Base-by-base conservation (phyloP, 73 alveolate genomes). In the Paramecium caudatum region DNA sequence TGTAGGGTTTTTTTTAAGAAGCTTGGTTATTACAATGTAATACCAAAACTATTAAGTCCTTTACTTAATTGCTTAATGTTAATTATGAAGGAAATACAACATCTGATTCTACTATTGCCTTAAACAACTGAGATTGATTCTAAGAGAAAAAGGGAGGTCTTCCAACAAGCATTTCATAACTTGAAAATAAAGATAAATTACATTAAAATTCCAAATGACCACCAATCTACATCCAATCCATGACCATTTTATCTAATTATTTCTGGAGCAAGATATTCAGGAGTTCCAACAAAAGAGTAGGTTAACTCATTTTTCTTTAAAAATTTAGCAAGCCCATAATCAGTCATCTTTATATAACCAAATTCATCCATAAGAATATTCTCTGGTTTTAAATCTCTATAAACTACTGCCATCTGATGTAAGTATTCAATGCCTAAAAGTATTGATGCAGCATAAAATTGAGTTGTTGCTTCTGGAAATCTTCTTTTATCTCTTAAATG, bases 161-260 rank as follows among this genome's bases (percentile, higher is more conserved):
- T 3, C 99, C 99, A 15, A 96, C 98, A 33, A 97, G 93, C 99
- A 98, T 96, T 90, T 98, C 99, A 91, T 98, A 98, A 90, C 61
- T 63, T n/a, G 83, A 82, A 17, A 48, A 88, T 21, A 90, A 50
- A 45, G 90, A 36, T 15, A 0, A 0, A 12, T 80, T 80, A 80
- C 90, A 86, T 86, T 37, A 86, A 65, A 15, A 95, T 91, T 21
- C 98, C 98, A 9, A 95, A 48, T n/a, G 95, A 88, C 98, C 98
- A 95, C 90, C 91, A 94, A 70, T 95, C 98, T 19, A 91, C 95
- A 3, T 83, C 69, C 19, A 81, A 78, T 74, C 93, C 84, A 82
- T 95, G 96, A 17, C 98, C 98, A 46, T 94, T 82, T 45, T 94
- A 90, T 13, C 90, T 55, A 17, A 95, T 68, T 50, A 94, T 95